These are phyloP conservation scores for Pythium rhizo-oryzae DNA, from an alignment of 352 stramenopile genomes.

Conservation along the genomic window DNA sequence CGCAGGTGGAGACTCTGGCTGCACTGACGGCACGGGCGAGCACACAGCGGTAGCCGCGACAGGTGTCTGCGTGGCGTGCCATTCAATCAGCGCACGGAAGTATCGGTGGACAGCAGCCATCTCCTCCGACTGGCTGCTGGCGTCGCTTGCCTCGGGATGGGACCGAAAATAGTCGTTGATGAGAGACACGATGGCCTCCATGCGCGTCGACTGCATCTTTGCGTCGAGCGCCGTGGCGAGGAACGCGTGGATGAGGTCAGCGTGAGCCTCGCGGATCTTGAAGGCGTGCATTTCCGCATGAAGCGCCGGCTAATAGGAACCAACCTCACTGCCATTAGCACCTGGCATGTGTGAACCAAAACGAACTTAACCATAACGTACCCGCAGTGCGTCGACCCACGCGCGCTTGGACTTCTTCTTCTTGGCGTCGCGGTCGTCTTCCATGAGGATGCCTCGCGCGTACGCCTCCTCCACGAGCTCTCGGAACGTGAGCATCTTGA, in stretches of 20 bases:
- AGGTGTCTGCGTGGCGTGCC: not conserved
- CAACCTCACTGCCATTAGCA: too few relatives aligned
- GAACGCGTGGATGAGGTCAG: conserved; percentile 44
- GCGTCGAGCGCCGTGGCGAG: conserved; percentile 38
- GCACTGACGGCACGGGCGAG: not conserved
- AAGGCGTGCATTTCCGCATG: conserved; percentile 35
- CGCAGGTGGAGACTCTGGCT: not conserved
- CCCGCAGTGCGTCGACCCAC: conserved; percentile 55
- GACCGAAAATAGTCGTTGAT: conserved; percentile 11
- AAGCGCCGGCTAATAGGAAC: conserved; percentile 29
- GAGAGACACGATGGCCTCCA: conserved; percentile 23
- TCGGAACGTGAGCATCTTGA: conserved; percentile 60
- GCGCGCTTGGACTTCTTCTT: conserved; percentile 67
- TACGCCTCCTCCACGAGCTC: conserved; percentile 66
- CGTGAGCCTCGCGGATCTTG: conserved; percentile 42
- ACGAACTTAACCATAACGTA: conserved; percentile 9
- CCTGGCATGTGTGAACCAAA: too few relatives aligned
- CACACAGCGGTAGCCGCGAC: not conserved
- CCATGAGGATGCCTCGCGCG: conserved; percentile 43
- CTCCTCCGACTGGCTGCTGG: not conserved
- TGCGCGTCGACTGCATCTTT: conserved; percentile 34
- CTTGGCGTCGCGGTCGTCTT: conserved; percentile 36
- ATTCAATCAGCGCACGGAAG: conserved; percentile 18
- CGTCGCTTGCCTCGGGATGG: not conserved
- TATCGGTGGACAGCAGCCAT: conserved; percentile 23